Percentiles rank a stretch among this genome's conserved stretches.
Conservation (phyloP, 106 monocot genomes). For the Phalaenopsis aphrodite region DNA sequence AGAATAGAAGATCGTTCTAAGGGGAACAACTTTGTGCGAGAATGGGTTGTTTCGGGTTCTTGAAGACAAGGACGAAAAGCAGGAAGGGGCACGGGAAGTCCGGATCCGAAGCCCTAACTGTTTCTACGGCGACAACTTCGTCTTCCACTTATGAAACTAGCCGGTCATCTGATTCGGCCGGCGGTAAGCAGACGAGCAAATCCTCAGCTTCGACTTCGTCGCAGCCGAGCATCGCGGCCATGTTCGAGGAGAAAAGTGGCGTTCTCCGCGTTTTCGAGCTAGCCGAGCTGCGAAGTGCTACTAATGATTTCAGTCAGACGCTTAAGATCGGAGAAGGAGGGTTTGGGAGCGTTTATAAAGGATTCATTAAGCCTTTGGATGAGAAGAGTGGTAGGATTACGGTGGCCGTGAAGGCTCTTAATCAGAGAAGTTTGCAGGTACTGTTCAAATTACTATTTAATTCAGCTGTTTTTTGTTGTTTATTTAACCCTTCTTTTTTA, state of each 20-base stretch:
- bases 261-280: slow-evolving; percentile 31
- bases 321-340: slow-evolving; percentile 58
- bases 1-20: not conserved
- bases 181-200: slow-evolving; percentile 27
- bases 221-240: slow-evolving; percentile 32
- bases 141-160: slow-evolving; percentile 26
- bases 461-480: not conserved
- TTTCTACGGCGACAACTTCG: slow-evolving; percentile 1
- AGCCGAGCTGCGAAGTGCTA: slow-evolving; percentile 35
- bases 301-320: slow-evolving; percentile 38
- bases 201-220: slow-evolving; percentile 36
- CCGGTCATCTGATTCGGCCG: slow-evolving; percentile 15
- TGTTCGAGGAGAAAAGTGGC: slow-evolving; percentile 38
- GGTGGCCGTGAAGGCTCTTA: slow-evolving; percentile 53
- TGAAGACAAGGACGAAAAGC: slow-evolving; percentile 12
- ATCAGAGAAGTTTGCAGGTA: slow-evolving; percentile 41
- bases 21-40: not conserved
- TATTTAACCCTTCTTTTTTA: not conserved
- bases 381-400: slow-evolving; percentile 17
- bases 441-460: not conserved
- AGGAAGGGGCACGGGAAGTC: not conserved
- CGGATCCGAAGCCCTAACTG: slow-evolving; percentile 1
- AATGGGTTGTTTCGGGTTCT: slow-evolving; percentile 36
- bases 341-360: slow-evolving; percentile 52
- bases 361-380: slow-evolving; percentile 23